Evolutionary conservation across 2,329 filamentous ascomycete genomes (phyloP).

Genomic region (Periconia sp.): DNA sequence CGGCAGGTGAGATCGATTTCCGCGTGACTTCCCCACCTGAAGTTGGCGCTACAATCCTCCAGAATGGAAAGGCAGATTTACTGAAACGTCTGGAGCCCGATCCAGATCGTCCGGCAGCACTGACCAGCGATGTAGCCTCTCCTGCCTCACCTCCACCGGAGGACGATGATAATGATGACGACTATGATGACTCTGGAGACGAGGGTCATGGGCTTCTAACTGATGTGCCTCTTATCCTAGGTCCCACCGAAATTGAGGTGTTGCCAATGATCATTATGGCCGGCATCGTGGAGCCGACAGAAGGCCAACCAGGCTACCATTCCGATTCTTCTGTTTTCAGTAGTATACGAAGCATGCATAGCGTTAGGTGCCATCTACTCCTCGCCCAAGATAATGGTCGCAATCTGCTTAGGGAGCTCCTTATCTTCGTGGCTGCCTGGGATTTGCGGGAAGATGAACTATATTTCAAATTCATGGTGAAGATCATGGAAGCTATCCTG

Average conservation of each 20-base stretch:
- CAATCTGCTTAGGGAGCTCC: conserved; percentile 82
- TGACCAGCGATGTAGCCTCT: conserved; percentile 43
- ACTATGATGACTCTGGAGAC: conserved; percentile 71
- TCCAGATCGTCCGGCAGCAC: conserved; percentile 43
- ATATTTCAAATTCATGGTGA: conserved; percentile 94
- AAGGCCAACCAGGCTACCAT: conserved; percentile 62
- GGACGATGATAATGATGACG: conserved; percentile 72
- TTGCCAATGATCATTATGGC: conserved; percentile 97
- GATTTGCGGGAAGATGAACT: conserved; percentile 90
- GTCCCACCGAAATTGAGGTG: conserved; percentile 93
- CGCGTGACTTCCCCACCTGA: conserved; percentile 53
- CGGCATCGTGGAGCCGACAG: conserved; percentile 82
- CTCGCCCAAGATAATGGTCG: conserved; percentile 87
- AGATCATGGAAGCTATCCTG: conserved; percentile 91
- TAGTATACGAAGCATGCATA: conserved; percentile 76
- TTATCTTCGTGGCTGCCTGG: conserved; percentile 97
- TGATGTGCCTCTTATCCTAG: conserved; percentile 90
- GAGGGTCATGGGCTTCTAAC: conserved; percentile 83
- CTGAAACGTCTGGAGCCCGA: conserved; percentile 54
- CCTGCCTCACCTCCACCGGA: conserved; percentile 48
- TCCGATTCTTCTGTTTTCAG: conserved; percentile 54
- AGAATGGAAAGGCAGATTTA: conserved; percentile 53
- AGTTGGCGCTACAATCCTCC: conserved; percentile 52
- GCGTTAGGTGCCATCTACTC: conserved; percentile 85
- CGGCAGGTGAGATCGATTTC: conserved; percentile 50